Base-by-base conservation (phyloP, 73 alveolate genomes). In the Tetrahymena thermophila region DNA sequence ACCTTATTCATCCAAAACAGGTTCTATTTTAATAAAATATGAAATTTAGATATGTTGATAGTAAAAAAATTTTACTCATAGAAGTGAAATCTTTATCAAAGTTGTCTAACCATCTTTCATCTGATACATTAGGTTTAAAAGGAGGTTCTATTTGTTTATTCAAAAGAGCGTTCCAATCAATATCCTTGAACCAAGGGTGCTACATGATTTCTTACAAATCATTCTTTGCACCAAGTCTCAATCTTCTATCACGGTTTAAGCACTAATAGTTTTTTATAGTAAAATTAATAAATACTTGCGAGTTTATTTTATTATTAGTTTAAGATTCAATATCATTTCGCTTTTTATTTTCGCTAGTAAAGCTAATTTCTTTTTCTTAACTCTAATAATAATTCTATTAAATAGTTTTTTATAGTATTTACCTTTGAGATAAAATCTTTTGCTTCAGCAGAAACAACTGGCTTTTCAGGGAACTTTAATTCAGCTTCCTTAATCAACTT, bases 141-240 rank as follows among this genome's bases (percentile, higher is more conserved):
- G 99, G 99, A 43, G 99, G 99, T 42, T 94, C 97, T 38, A 98
- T 89, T 97, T 98, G 95, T 95, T 97, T 98, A 56, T 96, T 95
- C 37, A 94, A 95, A 85, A 99, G 98, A 93, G 97, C 96, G 40
- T 98, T 98, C 99, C 99, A 99, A 96, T 99, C 98, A 34, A 99
- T 98, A 35, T 97, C 99, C 94, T 94, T 94, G 96, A 99, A 98
- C 98, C 98, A 99, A 35, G 98, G 99, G 97, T 98, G 99, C 17
- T 97, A 96, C 94, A 97, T 98, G 14, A 99, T 96, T 93, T 99
- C 99, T 83, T 97, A 96, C 50, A 97, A 98, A 94, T 98, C 99
- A 21, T 98, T 99, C 94, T 97, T 96, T n/a, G 99, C 97, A 40
- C 99, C 99, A 38, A 98, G 96, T 97, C 99, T 97, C 95, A 85